phyloP scores from a whole-genome alignment of 2,329 filamentous ascomycete genomes.

The Ilyonectria destructans region DNA sequence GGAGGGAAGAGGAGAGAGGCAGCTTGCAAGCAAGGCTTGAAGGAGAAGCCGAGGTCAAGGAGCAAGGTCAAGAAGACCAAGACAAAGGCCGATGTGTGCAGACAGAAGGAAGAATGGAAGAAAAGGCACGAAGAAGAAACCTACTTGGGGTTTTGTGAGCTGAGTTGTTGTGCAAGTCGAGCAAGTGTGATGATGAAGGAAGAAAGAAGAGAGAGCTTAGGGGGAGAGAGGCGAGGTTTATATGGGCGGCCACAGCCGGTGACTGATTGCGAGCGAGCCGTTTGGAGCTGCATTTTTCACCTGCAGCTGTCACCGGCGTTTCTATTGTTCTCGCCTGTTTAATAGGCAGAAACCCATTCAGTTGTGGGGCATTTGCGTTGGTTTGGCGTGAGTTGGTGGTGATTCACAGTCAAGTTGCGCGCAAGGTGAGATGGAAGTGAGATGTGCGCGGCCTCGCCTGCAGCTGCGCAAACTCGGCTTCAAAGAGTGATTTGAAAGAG shows the following conservation, averaged over 20 bases:
- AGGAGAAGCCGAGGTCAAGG: background rate
- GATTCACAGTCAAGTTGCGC: conserved; percentile 8
- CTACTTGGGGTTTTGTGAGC: background rate
- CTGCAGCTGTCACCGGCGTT: conserved; percentile 4
- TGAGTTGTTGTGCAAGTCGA: background rate
- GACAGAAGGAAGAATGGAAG: background rate
- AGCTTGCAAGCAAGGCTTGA: background rate
- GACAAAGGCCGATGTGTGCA: background rate
- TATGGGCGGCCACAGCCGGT: conserved; percentile 26
- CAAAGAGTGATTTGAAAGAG: background rate
- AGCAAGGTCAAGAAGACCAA: conserved; percentile 5
- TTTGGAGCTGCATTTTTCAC: background rate
- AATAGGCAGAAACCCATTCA: background rate
- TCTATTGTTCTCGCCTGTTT: conserved; percentile 6
- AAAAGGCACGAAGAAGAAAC: background rate
- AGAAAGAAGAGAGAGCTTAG: conserved; percentile 4
- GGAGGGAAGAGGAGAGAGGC: background rate
- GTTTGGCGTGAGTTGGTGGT: background rate
- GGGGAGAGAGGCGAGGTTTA: conserved; percentile 10
- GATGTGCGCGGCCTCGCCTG: background rate
- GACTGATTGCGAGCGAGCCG: background rate
- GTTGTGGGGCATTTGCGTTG: background rate
- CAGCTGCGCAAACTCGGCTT: background rate
- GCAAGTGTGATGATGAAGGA: conserved; percentile 17
- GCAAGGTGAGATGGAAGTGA: conserved; percentile 2